These are phyloP conservation scores for Rugosomyces carneus DNA, from an alignment of 1,284 basidiomycete genomes.

Conservation along the genomic window DNA sequence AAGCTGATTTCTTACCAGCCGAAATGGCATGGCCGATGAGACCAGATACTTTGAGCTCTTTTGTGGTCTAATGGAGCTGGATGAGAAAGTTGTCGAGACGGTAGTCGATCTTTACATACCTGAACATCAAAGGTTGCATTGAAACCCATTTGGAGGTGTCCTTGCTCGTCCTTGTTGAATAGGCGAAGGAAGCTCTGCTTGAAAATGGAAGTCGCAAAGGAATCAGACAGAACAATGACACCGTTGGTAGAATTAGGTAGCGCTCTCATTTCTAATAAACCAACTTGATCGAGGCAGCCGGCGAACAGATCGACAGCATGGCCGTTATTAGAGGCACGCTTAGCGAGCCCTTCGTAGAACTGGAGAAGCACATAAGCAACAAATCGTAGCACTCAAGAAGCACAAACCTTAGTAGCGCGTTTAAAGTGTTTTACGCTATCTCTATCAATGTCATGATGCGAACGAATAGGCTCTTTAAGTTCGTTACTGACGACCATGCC, in stretches of 20 bases:
- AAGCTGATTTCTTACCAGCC: conserved; percentile 93
- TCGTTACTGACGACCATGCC: conserved; percentile 97
- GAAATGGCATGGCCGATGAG: conserved; percentile 98
- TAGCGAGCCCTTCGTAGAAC: conserved; percentile 97
- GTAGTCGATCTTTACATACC: conserved; percentile 36
- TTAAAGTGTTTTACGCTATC: conserved; percentile 98
- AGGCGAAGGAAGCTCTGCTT: conserved; percentile 96
- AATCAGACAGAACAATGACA: conserved; percentile 93
- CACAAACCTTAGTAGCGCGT: conserved; percentile 83
- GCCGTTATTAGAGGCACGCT: conserved; percentile 90
- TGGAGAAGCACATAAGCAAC: conserved; percentile 24
- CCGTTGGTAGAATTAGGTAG: conserved; percentile 95
- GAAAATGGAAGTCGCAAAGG: conserved; percentile 98
- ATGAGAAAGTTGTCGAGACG: neutral
- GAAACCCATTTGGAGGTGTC: conserved; percentile 95
- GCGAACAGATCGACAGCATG: conserved; percentile 96
- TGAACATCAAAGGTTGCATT: conserved; percentile 98
- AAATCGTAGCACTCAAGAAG: neutral
- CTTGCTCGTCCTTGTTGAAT: conserved; percentile 93
- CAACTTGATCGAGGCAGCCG: conserved; percentile 97
- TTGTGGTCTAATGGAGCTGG: conserved; percentile 69
- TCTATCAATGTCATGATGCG: conserved; percentile 98
- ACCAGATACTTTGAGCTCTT: conserved; percentile 97
- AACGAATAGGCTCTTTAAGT: conserved; percentile 95
- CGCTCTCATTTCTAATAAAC: conserved; percentile 96